Evolutionary conservation across 805 yeast species (phyloP).

Genomic region (Wickerhamiella azymoides): DNA sequence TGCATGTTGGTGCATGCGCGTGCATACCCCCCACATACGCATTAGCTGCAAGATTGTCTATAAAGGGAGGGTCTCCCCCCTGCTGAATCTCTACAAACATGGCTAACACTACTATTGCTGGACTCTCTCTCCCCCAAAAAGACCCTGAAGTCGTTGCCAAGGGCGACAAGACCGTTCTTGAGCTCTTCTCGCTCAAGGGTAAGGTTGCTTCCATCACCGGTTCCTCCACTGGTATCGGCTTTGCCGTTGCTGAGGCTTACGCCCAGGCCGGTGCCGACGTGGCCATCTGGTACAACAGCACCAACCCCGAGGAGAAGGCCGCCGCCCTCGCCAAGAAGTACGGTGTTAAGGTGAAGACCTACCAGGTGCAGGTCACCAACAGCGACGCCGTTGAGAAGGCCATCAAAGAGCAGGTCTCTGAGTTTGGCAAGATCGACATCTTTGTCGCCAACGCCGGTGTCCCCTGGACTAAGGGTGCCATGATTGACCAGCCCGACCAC

Average conservation of each 20-base stretch:
- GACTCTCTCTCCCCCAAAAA: slow-evolving; percentile 13
- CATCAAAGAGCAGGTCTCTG: slow-evolving; percentile 39
- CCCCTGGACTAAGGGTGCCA: slow-evolving; percentile 60
- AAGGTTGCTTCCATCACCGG: slow-evolving; percentile 80
- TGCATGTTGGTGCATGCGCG: background rate
- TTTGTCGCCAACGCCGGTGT: slow-evolving; percentile 88
- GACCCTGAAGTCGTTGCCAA: slow-evolving; percentile 14
- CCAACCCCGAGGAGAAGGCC: slow-evolving; percentile 56
- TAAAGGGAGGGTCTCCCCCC: background rate
- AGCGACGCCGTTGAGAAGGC: slow-evolving; percentile 36
- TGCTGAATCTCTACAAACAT: background rate
- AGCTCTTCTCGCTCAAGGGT: slow-evolving; percentile 31
- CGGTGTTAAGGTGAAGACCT: slow-evolving; percentile 48
- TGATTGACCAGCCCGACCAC: slow-evolving; percentile 35
- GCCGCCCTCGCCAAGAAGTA: slow-evolving; percentile 39
- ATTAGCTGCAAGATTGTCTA: background rate
- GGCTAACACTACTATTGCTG: slow-evolving; percentile 8
- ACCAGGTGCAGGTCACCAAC: slow-evolving; percentile 45
- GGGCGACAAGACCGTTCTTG: slow-evolving; percentile 14
- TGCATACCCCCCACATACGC: background rate
- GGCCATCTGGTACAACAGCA: slow-evolving; percentile 51
- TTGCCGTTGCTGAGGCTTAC: slow-evolving; percentile 65
- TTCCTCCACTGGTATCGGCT: slow-evolving; percentile 72
- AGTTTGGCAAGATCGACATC: slow-evolving; percentile 70
- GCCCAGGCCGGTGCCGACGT: slow-evolving; percentile 84